Percentiles rank a stretch among this genome's conserved stretches.
Conservation (phyloP, 768 basidiomycete genomes). For the Russula vinacea region DNA sequence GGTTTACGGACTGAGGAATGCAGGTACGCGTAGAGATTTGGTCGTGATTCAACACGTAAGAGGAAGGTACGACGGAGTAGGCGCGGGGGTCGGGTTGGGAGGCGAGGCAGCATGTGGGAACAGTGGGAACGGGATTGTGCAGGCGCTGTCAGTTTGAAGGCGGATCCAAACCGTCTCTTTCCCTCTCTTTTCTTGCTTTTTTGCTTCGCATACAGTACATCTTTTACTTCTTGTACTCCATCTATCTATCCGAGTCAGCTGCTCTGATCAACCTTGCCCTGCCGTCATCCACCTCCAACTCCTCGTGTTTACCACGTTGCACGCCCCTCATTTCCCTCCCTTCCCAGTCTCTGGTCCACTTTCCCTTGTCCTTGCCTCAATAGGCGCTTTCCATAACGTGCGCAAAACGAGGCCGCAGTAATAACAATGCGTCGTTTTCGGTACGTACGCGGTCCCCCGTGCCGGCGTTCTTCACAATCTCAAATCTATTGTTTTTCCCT, state of each 20-base stretch:
- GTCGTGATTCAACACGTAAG: background rate
- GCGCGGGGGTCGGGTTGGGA: background rate
- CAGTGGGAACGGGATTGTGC: background rate
- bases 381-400: constrained; percentile 51
- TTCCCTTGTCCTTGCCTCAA: constrained; percentile 27
- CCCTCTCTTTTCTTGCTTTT: background rate
- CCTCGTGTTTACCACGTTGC: constrained; percentile 74
- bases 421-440: constrained; percentile 74
- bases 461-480: constrained; percentile 27
- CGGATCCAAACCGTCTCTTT: background rate
- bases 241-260: background rate
- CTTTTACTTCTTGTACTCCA: background rate
- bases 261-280: constrained; percentile 4
- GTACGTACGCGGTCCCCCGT: constrained; percentile 45
- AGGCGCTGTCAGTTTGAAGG: background rate
- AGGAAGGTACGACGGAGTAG: background rate
- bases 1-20: background rate
- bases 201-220: background rate
- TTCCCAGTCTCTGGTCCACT: constrained; percentile 33
- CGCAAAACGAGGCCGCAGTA: constrained; percentile 53
- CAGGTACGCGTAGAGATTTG: constrained; percentile 27
- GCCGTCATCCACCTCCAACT: constrained; percentile 41
- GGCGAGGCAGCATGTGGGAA: background rate
- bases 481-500: constrained; percentile 9
- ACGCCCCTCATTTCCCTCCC: constrained; percentile 40